These are phyloP conservation scores for Peronospora tabacina DNA, from an alignment of 352 stramenopile genomes.

Conservation along the genomic window DNA sequence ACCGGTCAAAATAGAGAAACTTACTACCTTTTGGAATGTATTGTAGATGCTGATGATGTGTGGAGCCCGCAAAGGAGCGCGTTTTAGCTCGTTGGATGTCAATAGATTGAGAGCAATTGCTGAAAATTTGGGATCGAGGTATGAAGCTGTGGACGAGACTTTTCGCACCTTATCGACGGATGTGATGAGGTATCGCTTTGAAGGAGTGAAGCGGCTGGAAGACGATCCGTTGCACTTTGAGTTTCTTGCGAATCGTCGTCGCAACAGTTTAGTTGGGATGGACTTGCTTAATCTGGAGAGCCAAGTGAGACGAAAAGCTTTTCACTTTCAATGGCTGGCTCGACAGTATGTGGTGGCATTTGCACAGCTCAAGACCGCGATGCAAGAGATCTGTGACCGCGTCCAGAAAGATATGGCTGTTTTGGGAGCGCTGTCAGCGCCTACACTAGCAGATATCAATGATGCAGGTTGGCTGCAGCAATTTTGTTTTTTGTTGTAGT, in stretches of 20 bases:
- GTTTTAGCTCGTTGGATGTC: conserved; percentile 71
- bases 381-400: conserved; percentile 45
- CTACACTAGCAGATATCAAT: conserved; percentile 43
- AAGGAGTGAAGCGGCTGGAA: conserved; percentile 46
- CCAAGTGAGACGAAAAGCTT: conserved; percentile 40
- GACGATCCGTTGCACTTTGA: conserved; percentile 45
- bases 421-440: conserved; percentile 20
- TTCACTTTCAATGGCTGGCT: conserved; percentile 67
- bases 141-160: conserved; percentile 39
- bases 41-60: conserved; percentile 67
- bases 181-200: conserved; percentile 59
- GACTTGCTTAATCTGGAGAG: conserved; percentile 19
- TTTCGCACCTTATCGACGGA: conserved; percentile 54
- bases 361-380: conserved; percentile 38
- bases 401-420: conserved; percentile 35
- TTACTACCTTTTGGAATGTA: background rate
- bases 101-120: conserved; percentile 43
- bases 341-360: conserved; percentile 60
- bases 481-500: conserved; percentile 1
- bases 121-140: conserved; percentile 42
- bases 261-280: conserved; percentile 25
- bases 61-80: conserved; percentile 66
- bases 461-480: conserved; percentile 38
- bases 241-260: conserved; percentile 25
- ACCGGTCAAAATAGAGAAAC: background rate